These are phyloP conservation scores for Quercus suber DNA, from an alignment of 306 rosid genomes.

Conservation along the genomic window DNA sequence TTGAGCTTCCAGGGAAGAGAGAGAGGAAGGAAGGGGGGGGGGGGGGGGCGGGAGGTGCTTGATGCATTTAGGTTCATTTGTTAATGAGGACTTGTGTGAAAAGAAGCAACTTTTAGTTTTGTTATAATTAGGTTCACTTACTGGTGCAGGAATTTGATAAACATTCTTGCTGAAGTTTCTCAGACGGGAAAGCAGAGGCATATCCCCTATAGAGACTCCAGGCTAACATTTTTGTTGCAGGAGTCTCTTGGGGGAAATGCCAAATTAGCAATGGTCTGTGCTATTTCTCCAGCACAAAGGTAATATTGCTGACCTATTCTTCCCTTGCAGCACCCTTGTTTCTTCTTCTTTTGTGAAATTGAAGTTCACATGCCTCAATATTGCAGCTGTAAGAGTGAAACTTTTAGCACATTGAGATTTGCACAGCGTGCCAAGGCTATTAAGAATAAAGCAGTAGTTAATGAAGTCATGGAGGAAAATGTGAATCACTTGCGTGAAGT, in stretches of 20 bases:
- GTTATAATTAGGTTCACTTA: slow-evolving; percentile 17
- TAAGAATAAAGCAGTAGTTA: slow-evolving; percentile 96
- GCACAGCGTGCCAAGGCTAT: slow-evolving; percentile 97
- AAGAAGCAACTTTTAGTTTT: background rate
- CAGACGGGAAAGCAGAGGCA: slow-evolving; percentile 97
- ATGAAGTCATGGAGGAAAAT: slow-evolving; percentile 89
- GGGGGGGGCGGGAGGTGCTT: too few relatives aligned
- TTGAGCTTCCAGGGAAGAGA: background rate
- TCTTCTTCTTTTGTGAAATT: slow-evolving; percentile 4
- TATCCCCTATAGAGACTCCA: slow-evolving; percentile 97
- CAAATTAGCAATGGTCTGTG: slow-evolving; percentile 98
- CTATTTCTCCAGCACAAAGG: slow-evolving; percentile 96
- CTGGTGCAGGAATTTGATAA: slow-evolving; percentile 84
- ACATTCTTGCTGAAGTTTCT: slow-evolving; percentile 98
- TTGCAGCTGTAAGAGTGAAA: slow-evolving; percentile 93
- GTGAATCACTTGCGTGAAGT: slow-evolving; percentile 89
- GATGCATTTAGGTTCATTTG: too few relatives aligned
- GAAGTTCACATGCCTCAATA: slow-evolving; percentile 27
- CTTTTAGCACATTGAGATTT: slow-evolving; percentile 93
- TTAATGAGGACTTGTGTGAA: background rate
- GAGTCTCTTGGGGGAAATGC: slow-evolving; percentile 99
- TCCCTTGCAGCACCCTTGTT: slow-evolving; percentile 6
- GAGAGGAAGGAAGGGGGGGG: too few relatives aligned
- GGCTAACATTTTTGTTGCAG: slow-evolving; percentile 91
- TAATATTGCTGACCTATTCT: slow-evolving; percentile 28